Conservation (phyloP, 129 eudicot genomes). For the Flaveria ramosissima region DNA sequence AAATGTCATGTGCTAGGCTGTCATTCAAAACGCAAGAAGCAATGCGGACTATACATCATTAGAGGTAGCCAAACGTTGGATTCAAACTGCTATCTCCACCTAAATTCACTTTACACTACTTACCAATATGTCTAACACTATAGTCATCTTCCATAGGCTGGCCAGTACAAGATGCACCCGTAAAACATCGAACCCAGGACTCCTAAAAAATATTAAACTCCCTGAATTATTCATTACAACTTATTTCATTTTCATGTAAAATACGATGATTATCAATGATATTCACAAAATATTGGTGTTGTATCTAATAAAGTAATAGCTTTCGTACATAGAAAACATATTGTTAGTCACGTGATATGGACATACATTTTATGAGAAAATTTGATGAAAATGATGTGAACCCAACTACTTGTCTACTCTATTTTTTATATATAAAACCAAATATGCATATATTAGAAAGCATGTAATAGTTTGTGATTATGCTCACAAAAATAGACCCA, state of each 20-base stretch:
- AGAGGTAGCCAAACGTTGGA: too few species aligned
- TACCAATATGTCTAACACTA: too few species aligned
- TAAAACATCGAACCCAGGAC: too few species aligned
- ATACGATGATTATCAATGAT: not conserved
- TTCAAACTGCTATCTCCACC: too few species aligned
- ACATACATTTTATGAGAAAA: not conserved
- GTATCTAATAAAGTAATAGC: too few species aligned
- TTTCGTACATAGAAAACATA: not conserved
- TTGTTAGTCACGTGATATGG: not conserved
- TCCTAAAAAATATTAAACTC: too few species aligned
- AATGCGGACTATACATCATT: too few species aligned
- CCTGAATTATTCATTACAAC: not conserved
- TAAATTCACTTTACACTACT: too few species aligned
- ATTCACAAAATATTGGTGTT: not conserved
- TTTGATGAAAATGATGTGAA: not conserved
- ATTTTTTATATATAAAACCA: not conserved
- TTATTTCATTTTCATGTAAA: not conserved
- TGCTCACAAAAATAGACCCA: not conserved
- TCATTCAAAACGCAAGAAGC: too few species aligned
- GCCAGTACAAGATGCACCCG: too few species aligned
- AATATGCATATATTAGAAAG: not conserved
- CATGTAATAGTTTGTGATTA: not conserved
- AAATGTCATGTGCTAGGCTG: too few species aligned
- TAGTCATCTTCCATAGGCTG: too few species aligned
- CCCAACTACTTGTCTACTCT: not conserved